Conservation (phyloP, 164 flowering plant species). For the Aristolochia californica region DNA sequence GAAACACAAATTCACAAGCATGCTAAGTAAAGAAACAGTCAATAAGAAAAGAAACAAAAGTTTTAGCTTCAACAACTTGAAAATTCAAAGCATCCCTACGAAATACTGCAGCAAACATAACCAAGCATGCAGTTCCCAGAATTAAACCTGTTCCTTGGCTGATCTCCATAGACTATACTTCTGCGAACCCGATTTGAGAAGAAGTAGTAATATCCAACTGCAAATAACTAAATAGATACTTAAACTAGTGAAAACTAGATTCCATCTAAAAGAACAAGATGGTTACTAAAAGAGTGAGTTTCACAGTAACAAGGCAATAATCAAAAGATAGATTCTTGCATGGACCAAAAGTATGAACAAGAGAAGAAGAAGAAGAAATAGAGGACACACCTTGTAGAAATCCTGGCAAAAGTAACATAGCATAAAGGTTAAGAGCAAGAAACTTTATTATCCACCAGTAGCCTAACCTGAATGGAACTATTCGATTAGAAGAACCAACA, state of each 20-base stretch:
- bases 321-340: neutral
- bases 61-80: no score
- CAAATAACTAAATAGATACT: conserved; percentile 6
- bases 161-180: conserved; percentile 79
- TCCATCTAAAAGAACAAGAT: neutral
- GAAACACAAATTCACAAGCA: conserved; percentile 5
- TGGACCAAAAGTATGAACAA: neutral
- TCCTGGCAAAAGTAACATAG: conserved; percentile 88
- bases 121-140: neutral
- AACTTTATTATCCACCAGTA: conserved; percentile 75
- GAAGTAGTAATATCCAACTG: conserved; percentile 85
- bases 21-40: neutral
- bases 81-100: no score
- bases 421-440: conserved; percentile 72
- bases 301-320: no score
- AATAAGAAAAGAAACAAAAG: no score
- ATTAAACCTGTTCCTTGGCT: conserved; percentile 70
- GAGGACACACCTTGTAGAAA: conserved; percentile 65
- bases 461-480: conserved; percentile 71
- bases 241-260: neutral
- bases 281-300: no score
- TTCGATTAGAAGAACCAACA: conserved; percentile 14
- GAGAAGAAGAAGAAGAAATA: neutral
- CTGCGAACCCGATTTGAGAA: conserved; percentile 68
- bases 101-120: neutral